Evolutionary conservation across 352 stramenopile species (phyloP).

Genomic region (Phytophthora ramorum): DNA sequence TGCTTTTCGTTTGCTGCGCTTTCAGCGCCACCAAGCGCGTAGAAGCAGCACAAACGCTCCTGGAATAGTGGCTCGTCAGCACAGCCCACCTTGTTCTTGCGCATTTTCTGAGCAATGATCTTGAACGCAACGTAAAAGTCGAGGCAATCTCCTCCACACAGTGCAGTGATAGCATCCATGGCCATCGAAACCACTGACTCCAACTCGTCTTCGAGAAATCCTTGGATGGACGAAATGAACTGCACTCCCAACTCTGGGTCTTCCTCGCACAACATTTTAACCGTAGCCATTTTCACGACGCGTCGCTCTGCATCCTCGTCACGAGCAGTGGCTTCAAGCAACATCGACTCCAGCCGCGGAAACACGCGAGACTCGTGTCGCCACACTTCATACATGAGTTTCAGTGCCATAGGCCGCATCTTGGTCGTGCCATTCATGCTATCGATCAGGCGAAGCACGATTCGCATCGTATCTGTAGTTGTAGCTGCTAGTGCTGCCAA

Average conservation of each 20-base stretch:
- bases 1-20: conserved; percentile 53
- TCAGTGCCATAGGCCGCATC: conserved; percentile 56
- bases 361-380: conserved; percentile 72
- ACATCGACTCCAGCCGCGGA: conserved; percentile 57
- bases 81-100: conserved; percentile 68
- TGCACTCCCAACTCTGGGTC: conserved; percentile 73
- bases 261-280: conserved; percentile 67
- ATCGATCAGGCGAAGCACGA: conserved; percentile 74
- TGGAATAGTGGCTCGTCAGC: conserved; percentile 57
- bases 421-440: conserved; percentile 45
- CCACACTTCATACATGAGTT: conserved; percentile 70
- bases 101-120: conserved; percentile 72
- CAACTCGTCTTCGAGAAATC: conserved; percentile 55
- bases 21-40: conserved; percentile 49
- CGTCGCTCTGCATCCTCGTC: conserved; percentile 44
- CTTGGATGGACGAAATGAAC: conserved; percentile 71
- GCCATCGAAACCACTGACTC: conserved; percentile 70
- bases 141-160: conserved; percentile 70
- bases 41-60: conserved; percentile 64
- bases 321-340: conserved; percentile 42
- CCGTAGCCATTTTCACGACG: conserved; percentile 64
- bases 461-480: conserved; percentile 79
- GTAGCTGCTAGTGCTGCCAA: conserved; percentile 52
- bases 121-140: conserved; percentile 84
- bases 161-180: conserved; percentile 58